Evolutionary conservation across 2,329 filamentous ascomycete genomes (phyloP), one percentile per base, ranked within the genome.

Genomic region (Calonectria honghensis): DNA sequence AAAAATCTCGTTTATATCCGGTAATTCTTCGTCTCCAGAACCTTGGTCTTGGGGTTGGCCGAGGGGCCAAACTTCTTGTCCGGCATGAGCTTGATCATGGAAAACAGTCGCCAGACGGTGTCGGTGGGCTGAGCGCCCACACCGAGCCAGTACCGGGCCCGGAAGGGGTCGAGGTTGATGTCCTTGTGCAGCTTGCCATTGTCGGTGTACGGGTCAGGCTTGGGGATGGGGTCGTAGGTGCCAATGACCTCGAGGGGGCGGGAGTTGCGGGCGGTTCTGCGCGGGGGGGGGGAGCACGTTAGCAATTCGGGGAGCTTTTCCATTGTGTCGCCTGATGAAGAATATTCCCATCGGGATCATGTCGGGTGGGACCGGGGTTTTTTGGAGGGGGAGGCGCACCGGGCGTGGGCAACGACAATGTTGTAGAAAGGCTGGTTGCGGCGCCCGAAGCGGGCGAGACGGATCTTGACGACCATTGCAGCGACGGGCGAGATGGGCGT

Each of bases 121-220:
- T 98, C 95, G 76, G 94, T 96, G 13, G 97, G 97, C 87, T 99
- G 97, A 71, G 97, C 97, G 1, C 97, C 97, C 4, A 98, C 96
- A 84, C 97, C 97, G 45, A 99, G 90, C 97, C 97, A 99, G 88
- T 99, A 99, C 85, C 94, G 93, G 72, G 96, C 94, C 74, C 97
- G 90, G 78, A 91, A 88, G 10, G 91, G 88, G 85, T 99, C 97
- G 18, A 99, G 90, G 82, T 95, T 93, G 83, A 99, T 94, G 79
- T 98, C 96, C 86, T 99, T 99, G 88, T 94, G 95, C 71, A 94
- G 90, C 73, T 92, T 91, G 24, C 92, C 91, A n/a, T 90, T 90
- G 78, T 82, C 84, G 81, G 87, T 94, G 81, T 91, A 90, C 1
- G 91, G 89, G 78, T 93, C 90, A 32, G 87, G 84, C 82, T 91